Base-by-base conservation (phyloP, 306 rosid species). In the Geum urbanum region DNA sequence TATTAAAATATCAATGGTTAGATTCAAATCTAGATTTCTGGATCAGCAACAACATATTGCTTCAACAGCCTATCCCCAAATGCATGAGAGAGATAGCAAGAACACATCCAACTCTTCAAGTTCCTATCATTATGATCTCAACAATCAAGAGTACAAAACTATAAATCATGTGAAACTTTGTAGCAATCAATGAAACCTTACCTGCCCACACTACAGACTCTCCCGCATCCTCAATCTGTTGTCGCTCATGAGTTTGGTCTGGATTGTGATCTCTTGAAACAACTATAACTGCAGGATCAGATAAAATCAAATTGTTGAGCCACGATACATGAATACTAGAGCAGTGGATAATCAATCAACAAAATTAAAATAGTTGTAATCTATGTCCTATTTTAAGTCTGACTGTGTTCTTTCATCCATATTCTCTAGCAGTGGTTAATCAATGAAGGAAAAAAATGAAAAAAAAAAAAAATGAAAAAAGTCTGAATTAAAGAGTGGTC, bases 21-120 rank as follows among this genome's bases (percentile, higher is more conserved):
- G 51, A 27, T 27, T 68, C 61, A 40, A 43, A 92, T 96, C 96
- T 92, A 92, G 67, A 92, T 90, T 85, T 92, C 98, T 18, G 98
- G 98, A 81, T 92, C 98, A 79, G 92, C 96, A 79, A 92, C 98
- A 81, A 92, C 98, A 79, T 89, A 92, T 66, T 89, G 98, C 87
- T 92, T 92, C 83, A 92, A 84, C 18, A 89, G 88, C 85, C 92
- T 89, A 87, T 90, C 98, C 68, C 98, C 96, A 78, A 92, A 92
- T 56, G 98, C 98, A 74, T 96, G 98, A 66, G 96, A n/a, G n/a
- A 92, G 85, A 89, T 96, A 74, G 96, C 98, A 69, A 92, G 98
- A 81, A 92, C 98, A 67, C 98, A 96, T 82, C 98, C 98, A 77
- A 92, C 98, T 84, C 98, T 92, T 96, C 98, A 92, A 72, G 98